phyloP scores from a whole-genome alignment of 2,329 filamentous ascomycete species.

The Dryadomyces quercus-mongolicae region DNA sequence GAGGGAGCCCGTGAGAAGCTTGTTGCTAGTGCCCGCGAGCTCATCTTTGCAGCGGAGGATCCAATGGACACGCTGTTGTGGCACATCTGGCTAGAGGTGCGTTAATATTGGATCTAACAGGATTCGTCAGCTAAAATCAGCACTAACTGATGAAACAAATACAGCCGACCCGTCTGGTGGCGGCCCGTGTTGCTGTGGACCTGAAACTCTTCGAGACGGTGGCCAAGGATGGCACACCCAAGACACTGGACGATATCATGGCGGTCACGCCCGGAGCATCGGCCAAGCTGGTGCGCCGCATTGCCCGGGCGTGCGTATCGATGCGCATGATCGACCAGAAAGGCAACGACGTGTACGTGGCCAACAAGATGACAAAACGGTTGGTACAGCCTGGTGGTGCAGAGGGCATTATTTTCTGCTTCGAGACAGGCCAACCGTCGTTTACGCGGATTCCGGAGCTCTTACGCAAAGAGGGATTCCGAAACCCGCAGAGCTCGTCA shows the following conservation, averaged over 20 bases:
- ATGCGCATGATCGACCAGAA: neutral
- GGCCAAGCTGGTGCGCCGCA: neutral
- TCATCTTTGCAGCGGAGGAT: slow-evolving; percentile 1
- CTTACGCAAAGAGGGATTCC: neutral
- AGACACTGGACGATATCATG: neutral
- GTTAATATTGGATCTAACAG: neutral
- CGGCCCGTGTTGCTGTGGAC: neutral
- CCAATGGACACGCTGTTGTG: slow-evolving; percentile 1
- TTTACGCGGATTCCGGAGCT: slow-evolving; percentile 1
- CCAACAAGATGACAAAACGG: neutral
- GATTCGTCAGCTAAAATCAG: no score
- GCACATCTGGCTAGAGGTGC: slow-evolving; percentile 1
- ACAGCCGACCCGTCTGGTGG: neutral
- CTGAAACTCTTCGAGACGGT: slow-evolving; percentile 1
- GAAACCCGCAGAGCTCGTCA: neutral
- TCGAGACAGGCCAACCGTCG: slow-evolving; percentile 1
- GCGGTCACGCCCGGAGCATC: neutral
- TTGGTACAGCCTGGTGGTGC: neutral
- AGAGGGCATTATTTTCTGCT: slow-evolving; percentile 1
- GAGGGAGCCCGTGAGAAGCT: neutral
- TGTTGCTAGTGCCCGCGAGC: neutral
- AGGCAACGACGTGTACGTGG: neutral
- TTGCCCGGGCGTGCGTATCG: slow-evolving; percentile 1
- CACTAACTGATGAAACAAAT: no score
- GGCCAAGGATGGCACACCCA: neutral